Conservation (phyloP, 2,329 filamentous ascomycete genomes). For the Pseudogymnoascus sp. region DNA sequence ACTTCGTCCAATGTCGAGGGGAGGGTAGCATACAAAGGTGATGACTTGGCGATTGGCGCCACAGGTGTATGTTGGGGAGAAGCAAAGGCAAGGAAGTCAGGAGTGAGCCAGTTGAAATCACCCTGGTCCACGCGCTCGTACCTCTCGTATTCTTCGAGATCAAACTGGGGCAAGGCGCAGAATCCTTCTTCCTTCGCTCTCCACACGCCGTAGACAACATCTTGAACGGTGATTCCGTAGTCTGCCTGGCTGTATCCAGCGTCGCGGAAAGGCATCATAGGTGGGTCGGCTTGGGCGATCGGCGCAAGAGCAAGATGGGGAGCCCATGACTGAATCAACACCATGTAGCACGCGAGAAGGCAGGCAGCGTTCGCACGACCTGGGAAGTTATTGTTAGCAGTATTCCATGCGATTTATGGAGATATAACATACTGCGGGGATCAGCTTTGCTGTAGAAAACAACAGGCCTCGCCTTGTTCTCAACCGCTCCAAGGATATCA, state of each 20-base stretch:
- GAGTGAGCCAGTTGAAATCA: conserved; percentile 99
- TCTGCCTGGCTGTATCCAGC: conserved; percentile 98
- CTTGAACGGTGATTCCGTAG: conserved; percentile 90
- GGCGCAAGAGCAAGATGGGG: conserved; percentile 91
- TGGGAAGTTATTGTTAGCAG: conserved; percentile 32
- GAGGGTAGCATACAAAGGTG: conserved; percentile 63
- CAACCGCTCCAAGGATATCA: conserved; percentile 83
- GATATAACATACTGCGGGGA: conserved; percentile 62
- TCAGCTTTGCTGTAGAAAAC: conserved; percentile 95
- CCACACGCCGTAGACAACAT: conserved; percentile 97
- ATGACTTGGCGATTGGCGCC: conserved; percentile 60
- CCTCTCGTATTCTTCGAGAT: conserved; percentile 92
- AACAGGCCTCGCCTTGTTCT: conserved; percentile 80
- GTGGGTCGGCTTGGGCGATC: conserved; percentile 92
- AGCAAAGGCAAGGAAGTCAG: conserved; percentile 89
- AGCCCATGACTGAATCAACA: conserved; percentile 94
- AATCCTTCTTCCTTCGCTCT: conserved; percentile 94
- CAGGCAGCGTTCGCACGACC: conserved; percentile 89
- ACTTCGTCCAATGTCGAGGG: conserved; percentile 70
- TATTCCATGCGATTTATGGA: conserved; percentile 13
- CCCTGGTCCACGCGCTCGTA: conserved; percentile 95
- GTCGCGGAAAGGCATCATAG: conserved; percentile 97
- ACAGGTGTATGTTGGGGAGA: conserved; percentile 80
- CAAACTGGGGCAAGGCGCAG: conserved; percentile 86
- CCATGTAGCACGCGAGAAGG: conserved; percentile 96